These are phyloP conservation scores for Candida boleticola DNA, from an alignment of 805 yeast genomes.

Conservation along the genomic window DNA sequence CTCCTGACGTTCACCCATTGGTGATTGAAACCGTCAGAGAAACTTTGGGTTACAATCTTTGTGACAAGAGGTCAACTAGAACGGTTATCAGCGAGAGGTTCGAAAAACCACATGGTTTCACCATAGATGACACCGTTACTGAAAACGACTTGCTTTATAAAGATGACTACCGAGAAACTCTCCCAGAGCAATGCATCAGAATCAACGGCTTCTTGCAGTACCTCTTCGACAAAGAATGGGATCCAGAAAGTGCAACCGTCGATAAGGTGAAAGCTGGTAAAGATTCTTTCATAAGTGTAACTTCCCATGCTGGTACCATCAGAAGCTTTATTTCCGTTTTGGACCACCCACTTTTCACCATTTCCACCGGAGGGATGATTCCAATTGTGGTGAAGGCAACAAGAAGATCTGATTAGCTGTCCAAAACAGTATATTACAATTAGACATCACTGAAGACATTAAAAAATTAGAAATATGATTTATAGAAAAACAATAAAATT, in stretches of 20 bases:
- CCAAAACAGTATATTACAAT: no score
- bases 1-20: slow-evolving; percentile 8
- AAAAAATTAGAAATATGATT: no score
- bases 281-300: slow-evolving; percentile 37
- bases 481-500: no score
- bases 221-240: slow-evolving; percentile 24
- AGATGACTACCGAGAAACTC: slow-evolving; percentile 37
- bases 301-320: slow-evolving; percentile 52
- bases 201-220: slow-evolving; percentile 35
- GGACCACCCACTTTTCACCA: slow-evolving; percentile 46
- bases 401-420: slow-evolving; percentile 6
- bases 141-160: slow-evolving; percentile 47
- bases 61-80: slow-evolving; percentile 45
- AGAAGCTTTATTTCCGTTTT: slow-evolving; percentile 46
- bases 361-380: slow-evolving; percentile 56
- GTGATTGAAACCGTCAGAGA: slow-evolving; percentile 49
- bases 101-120: slow-evolving; percentile 28
- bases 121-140: slow-evolving; percentile 42
- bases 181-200: slow-evolving; percentile 40
- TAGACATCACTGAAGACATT: no score
- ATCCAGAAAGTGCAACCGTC: slow-evolving; percentile 5
- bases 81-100: slow-evolving; percentile 40
- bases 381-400: slow-evolving; percentile 51
- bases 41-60: slow-evolving; percentile 48
- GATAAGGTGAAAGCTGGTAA: slow-evolving; percentile 11